These are phyloP conservation scores for Talaromyces marneffei DNA, from an alignment of 2,329 filamentous ascomycete genomes.

Conservation along the genomic window DNA sequence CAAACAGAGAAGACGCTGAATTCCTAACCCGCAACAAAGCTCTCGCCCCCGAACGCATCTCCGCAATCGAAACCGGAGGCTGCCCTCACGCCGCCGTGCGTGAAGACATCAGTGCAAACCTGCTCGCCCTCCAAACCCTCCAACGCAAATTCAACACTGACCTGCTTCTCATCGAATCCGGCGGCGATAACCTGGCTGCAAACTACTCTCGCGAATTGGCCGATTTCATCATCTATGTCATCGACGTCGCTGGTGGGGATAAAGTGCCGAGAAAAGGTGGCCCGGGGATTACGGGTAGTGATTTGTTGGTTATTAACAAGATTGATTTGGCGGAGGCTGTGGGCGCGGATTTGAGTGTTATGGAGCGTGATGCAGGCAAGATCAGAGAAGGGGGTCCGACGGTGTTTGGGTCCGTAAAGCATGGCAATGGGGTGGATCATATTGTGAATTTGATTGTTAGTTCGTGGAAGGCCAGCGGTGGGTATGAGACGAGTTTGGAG, in stretches of 20 bases:
- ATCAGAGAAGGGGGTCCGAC: constrained; percentile 95
- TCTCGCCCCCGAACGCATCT: constrained; percentile 75
- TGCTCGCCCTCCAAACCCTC: constrained; percentile 83
- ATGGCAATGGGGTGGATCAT: constrained; percentile 73
- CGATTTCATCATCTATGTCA: constrained; percentile 98
- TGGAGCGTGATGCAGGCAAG: constrained; percentile 90
- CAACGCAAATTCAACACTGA: constrained; percentile 75
- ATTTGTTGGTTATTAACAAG: constrained; percentile 93
- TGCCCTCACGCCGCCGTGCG: constrained; percentile 96
- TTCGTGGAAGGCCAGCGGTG: constrained; percentile 88
- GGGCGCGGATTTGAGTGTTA: constrained; percentile 82
- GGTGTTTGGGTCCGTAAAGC: constrained; percentile 96
- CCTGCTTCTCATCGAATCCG: constrained; percentile 86
- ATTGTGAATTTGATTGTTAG: constrained; percentile 84
- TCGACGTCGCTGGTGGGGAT: constrained; percentile 92
- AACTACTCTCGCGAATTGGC: constrained; percentile 95
- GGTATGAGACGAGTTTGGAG: constrained; percentile 45
- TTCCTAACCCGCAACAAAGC: constrained; percentile 86
- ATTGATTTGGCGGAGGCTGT: constrained; percentile 87
- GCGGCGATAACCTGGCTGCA: constrained; percentile 92
- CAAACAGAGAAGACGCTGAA: constrained; percentile 77
- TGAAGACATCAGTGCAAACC: constrained; percentile 91
- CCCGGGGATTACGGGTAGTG: constrained; percentile 93
- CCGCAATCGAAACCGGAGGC: constrained; percentile 94
- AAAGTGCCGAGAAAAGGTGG: constrained; percentile 96